Evolutionary conservation across 108 stramenopile species (phyloP), one percentile per base, ranked within the genome.

Genomic region (Cyclotella cryptica): DNA sequence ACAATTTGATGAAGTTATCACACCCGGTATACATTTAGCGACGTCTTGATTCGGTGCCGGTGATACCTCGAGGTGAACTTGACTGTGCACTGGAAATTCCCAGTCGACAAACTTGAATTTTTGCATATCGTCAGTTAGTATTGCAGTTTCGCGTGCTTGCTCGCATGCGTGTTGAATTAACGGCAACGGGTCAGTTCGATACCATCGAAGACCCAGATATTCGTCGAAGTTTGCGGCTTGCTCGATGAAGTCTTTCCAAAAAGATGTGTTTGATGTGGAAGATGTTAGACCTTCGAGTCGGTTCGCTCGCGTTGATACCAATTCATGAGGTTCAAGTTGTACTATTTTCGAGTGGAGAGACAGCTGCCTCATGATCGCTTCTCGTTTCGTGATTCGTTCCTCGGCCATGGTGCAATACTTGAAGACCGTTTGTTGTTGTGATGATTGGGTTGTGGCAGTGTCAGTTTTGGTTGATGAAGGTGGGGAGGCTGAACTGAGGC

Each of bases 121-220:
- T 39, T 12, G 0, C 60, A 2, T 14, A 12, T 13, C 35, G 60
- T n/a, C 35, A 35, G 4, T 35, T 35, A 6, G 6, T 35, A 5
- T 35, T 6, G 35, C 35, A 35, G 2, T 18, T 19, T 52, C 7
- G 7, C 64, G 42, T 5, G 43, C 17, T 3, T 59, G 17, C n/a
- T 55, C 54, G 0, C 29, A 60, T 13, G 57, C 44, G 0, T 35
- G 19, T 8, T 13, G 10, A 15, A 71, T 0, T 9, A 1, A 5
- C 9, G 71, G 71, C 3, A 71, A 43, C 28, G 71, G 71, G 43
- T 71, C 71, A n/a, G 42, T 21, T 1, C 29, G 22, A 59, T 71
- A 60, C 44, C 55, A 60, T 71, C n/a, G 40, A 13, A 71, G 43
- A 1, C 71, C 71, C 4, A 71, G 58, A 45, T 60, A 58, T 42